Percentiles rank a stretch among this genome's conserved stretches.
Evolutionary conservation across 371 early-diverging fungal species (phyloP).

Genomic region (Mucor velutinosus): DNA sequence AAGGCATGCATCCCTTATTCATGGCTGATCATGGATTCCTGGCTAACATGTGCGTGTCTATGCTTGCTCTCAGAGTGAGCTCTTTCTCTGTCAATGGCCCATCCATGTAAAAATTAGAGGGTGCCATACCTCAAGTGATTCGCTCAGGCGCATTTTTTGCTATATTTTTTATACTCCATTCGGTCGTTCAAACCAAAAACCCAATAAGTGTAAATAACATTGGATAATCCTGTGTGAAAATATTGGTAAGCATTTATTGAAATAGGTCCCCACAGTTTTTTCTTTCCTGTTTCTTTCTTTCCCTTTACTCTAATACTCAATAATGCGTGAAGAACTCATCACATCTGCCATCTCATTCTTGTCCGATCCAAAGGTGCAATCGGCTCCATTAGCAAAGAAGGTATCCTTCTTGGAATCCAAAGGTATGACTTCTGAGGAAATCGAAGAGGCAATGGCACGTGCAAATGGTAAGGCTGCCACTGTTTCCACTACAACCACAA

Average conservation of each 20-base stretch:
- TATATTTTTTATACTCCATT: not conserved
- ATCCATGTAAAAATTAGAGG: not conserved
- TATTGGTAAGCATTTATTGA: conserved; percentile 13
- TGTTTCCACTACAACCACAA: conserved; percentile 30
- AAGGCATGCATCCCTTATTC: too few species aligned
- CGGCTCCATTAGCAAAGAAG: conserved; percentile 85
- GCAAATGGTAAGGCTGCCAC: conserved; percentile 47
- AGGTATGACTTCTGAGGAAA: conserved; percentile 90
- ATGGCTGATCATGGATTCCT: too few species aligned
- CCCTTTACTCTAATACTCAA: not conserved
- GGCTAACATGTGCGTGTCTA: too few species aligned
- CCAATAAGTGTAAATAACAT: not conserved
- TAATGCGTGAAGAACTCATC: conserved; percentile 80
- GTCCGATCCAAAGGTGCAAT: conserved; percentile 89
- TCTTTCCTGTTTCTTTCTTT: not conserved
- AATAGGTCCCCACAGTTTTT: conserved; percentile 13
- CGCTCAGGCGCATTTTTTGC: not conserved
- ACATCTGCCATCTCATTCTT: conserved; percentile 90
- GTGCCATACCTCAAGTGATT: not conserved
- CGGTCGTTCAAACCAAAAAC: not conserved
- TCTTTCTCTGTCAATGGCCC: too few species aligned
- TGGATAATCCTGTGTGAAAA: conserved; percentile 1
- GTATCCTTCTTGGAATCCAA: conserved; percentile 94
- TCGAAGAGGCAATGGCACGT: conserved; percentile 86
- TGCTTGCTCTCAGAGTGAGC: too few species aligned